Evolutionary conservation across 305 asterid species (phyloP).

Genomic region (Plantago rigida): DNA sequence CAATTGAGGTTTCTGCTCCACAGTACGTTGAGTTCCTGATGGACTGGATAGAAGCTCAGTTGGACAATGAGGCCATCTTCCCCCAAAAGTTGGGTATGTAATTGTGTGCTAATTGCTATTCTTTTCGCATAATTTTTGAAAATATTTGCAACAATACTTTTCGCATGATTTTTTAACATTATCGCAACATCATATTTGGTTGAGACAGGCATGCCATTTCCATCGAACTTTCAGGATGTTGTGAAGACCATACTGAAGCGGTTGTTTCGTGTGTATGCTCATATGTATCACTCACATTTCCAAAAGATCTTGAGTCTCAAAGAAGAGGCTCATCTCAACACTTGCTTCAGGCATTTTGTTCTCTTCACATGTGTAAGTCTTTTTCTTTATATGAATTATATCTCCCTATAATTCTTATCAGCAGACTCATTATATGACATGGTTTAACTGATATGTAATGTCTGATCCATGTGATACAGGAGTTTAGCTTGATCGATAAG

Average conservation of each 20-base stretch:
- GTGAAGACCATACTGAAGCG: conserved; percentile 52
- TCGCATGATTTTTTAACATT: not conserved
- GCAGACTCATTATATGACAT: not conserved
- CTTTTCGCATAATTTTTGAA: not conserved
- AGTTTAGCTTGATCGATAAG: conserved; percentile 44
- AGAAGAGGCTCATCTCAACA: conserved; percentile 62
- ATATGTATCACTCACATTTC: conserved; percentile 60
- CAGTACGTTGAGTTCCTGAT: conserved; percentile 45
- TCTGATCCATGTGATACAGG: conserved; percentile 35
- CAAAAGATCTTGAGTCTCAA: conserved; percentile 42
- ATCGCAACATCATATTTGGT: not conserved
- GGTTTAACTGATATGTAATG: not conserved
- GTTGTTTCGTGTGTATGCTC: conserved; percentile 58
- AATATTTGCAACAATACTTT: not conserved
- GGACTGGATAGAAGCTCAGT: conserved; percentile 49
- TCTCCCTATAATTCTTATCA: not conserved
- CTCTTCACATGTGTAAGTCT: conserved; percentile 45
- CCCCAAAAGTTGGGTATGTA: conserved; percentile 43
- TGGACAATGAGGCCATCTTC: conserved; percentile 44
- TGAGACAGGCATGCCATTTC: conserved; percentile 49
- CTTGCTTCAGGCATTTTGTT: conserved; percentile 62
- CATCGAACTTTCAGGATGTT: conserved; percentile 43
- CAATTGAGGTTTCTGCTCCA: conserved; percentile 44
- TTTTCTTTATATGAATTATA: not conserved
- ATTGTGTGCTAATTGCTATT: not conserved